phyloP scores from a whole-genome alignment of 768 basidiomycete genomes.

The Serendipita indica region DNA sequence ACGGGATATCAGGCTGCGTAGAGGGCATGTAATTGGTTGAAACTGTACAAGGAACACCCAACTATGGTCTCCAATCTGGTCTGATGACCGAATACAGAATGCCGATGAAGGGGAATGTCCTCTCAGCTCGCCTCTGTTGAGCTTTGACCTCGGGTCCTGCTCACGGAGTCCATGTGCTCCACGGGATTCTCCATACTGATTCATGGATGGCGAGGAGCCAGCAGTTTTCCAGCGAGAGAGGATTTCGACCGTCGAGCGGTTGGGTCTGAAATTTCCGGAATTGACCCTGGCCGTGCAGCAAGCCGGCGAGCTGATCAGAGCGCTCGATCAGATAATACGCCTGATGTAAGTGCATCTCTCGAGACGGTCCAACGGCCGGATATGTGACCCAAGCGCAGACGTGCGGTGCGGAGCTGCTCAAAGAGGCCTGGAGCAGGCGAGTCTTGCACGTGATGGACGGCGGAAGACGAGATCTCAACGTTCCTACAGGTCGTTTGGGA shows the following conservation, averaged over 20 bases:
- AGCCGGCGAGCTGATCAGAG: background rate
- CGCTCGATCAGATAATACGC: background rate
- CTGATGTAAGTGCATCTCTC: background rate
- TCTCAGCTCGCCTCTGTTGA: conserved; percentile 10
- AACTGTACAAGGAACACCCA: background rate
- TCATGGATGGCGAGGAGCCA: background rate
- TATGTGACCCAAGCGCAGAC: background rate
- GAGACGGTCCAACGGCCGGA: background rate
- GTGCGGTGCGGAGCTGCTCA: conserved; percentile 7
- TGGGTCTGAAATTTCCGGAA: background rate
- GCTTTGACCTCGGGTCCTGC: background rate
- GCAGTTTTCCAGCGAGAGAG: background rate
- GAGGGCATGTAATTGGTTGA: background rate
- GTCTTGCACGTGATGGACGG: background rate
- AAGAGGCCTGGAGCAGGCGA: background rate
- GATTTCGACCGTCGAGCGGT: background rate
- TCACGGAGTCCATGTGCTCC: background rate
- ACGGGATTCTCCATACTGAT: background rate
- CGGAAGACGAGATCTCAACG: background rate
- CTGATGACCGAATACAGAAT: conserved; percentile 5
- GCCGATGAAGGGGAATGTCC: conserved; percentile 4
- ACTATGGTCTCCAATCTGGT: background rate
- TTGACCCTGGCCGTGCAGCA: background rate
- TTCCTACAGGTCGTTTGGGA: background rate
- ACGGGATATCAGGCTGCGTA: background rate